These are phyloP conservation scores for Penicillium brevicompactum DNA, from an alignment of 2,329 filamentous ascomycete species.

Conservation along the genomic window DNA sequence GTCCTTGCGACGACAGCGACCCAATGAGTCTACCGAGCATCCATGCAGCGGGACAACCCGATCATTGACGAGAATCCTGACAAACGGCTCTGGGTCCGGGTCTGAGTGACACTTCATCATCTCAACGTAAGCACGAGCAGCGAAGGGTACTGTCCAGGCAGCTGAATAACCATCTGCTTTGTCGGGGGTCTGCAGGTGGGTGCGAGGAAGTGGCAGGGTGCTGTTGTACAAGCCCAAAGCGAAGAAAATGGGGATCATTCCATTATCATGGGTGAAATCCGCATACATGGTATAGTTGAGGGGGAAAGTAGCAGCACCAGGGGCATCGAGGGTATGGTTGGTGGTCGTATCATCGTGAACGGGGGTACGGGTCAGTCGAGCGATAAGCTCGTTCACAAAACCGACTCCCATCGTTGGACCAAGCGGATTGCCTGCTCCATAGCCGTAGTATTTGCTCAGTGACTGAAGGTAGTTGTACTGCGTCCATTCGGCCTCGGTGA, in stretches of 20 bases:
- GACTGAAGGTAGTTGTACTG: constrained; percentile 80
- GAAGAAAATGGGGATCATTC: constrained; percentile 74
- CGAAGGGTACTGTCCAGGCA: constrained; percentile 81
- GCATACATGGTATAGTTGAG: constrained; percentile 71
- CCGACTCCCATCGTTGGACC: constrained; percentile 85
- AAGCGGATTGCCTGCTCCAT: constrained; percentile 73
- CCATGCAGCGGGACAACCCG: constrained; percentile 71
- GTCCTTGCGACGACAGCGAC: constrained; percentile 67
- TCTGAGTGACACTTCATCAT: constrained; percentile 69
- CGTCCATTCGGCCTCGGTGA: constrained; percentile 72
- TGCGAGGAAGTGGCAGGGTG: constrained; percentile 58
- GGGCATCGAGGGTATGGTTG: constrained; percentile 73
- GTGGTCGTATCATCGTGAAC: constrained; percentile 74
- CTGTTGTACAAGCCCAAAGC: constrained; percentile 77
- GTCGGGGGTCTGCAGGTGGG: constrained; percentile 50
- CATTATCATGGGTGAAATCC: constrained; percentile 91
- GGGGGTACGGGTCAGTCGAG: constrained; percentile 69
- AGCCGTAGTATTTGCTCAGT: constrained; percentile 83
- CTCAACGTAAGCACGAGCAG: constrained; percentile 79
- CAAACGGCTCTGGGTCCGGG: constrained; percentile 61
- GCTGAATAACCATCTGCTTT: constrained; percentile 70
- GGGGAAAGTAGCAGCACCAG: constrained; percentile 69
- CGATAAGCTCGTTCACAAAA: constrained; percentile 83
- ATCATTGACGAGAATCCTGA: constrained; percentile 82
- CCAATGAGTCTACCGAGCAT: constrained; percentile 70